Percentiles rank a stretch among this genome's conserved stretches.
Conservation (phyloP, 192 early-diverging fungal species). For the Entrophospora sp. region DNA sequence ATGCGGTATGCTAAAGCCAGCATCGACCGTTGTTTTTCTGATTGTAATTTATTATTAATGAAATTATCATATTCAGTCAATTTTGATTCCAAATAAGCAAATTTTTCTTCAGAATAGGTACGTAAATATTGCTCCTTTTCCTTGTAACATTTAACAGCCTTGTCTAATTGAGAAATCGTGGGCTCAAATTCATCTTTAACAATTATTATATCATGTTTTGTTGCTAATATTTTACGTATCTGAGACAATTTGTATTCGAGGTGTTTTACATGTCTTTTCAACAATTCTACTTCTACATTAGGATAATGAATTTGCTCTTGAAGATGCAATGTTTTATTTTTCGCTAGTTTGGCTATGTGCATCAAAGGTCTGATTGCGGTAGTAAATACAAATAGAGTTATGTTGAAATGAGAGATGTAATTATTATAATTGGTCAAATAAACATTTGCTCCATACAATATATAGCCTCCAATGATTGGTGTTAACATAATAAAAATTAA, state of each 20-base stretch:
- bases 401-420: slow-evolving; percentile 48
- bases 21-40: slow-evolving; percentile 41
- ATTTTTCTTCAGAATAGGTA: slow-evolving; percentile 43
- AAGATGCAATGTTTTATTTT: slow-evolving; percentile 40
- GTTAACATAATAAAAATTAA: slow-evolving; percentile 39
- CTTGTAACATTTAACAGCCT: slow-evolving; percentile 43
- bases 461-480: slow-evolving; percentile 46
- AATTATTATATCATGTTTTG: slow-evolving; percentile 44
- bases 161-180: slow-evolving; percentile 42
- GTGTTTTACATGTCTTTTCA: slow-evolving; percentile 38
- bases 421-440: slow-evolving; percentile 44
- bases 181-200: slow-evolving; percentile 42
- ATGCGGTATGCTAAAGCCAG: slow-evolving; percentile 23
- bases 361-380: slow-evolving; percentile 43
- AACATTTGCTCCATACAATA: slow-evolving; percentile 40
- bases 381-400: slow-evolving; percentile 47
- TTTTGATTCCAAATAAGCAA: slow-evolving; percentile 40
- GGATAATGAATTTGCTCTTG: slow-evolving; percentile 46
- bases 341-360: slow-evolving; percentile 39
- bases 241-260: slow-evolving; percentile 40
- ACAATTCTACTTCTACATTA: slow-evolving; percentile 34
- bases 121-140: slow-evolving; percentile 43
- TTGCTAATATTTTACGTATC: slow-evolving; percentile 42
- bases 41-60: slow-evolving; percentile 39
- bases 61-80: slow-evolving; percentile 45